These are phyloP conservation scores for Pulveroboletus sp. DNA, from an alignment of 768 basidiomycete genomes.

Conservation along the genomic window DNA sequence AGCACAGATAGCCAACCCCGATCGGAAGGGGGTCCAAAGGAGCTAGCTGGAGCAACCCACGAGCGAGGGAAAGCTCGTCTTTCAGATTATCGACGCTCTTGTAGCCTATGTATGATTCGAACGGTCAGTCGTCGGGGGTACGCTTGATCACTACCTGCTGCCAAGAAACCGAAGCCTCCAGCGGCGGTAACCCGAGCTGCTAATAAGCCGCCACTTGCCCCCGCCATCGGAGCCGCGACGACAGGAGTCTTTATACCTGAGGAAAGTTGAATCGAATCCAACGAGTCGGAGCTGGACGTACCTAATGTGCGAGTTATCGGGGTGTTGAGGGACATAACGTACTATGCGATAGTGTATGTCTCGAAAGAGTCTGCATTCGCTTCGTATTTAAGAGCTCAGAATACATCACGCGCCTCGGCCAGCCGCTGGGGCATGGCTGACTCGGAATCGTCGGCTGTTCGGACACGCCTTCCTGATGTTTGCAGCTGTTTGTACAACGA, in stretches of 20 bases:
- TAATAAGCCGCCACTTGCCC: constrained; percentile 57
- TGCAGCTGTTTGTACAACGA: constrained; percentile 31
- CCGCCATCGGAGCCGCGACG: constrained; percentile 67
- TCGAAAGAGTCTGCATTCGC: background rate
- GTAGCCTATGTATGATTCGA: constrained; percentile 40
- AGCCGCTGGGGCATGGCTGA: background rate
- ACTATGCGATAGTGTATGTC: background rate
- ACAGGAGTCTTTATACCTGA: constrained; percentile 57
- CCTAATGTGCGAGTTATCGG: constrained; percentile 50
- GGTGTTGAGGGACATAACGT: constrained; percentile 30
- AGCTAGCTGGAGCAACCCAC: constrained; percentile 35
- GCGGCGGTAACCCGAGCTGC: constrained; percentile 60
- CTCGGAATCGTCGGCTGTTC: background rate
- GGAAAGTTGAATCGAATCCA: background rate
- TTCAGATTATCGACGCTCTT: constrained; percentile 41
- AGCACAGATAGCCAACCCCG: constrained; percentile 73
- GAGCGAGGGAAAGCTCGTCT: constrained; percentile 52
- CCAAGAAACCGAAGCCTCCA: constrained; percentile 75
- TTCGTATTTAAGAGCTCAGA: background rate
- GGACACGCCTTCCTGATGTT: constrained; percentile 20
- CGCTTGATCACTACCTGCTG: constrained; percentile 44
- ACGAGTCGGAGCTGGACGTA: constrained; percentile 22
- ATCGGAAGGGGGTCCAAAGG: constrained; percentile 43
- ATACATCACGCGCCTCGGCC: background rate
- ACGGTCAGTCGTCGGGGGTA: constrained; percentile 1